phyloP scores from a whole-genome alignment of 202 grass and related monocot genomes.

The Saccharum hybrid region DNA sequence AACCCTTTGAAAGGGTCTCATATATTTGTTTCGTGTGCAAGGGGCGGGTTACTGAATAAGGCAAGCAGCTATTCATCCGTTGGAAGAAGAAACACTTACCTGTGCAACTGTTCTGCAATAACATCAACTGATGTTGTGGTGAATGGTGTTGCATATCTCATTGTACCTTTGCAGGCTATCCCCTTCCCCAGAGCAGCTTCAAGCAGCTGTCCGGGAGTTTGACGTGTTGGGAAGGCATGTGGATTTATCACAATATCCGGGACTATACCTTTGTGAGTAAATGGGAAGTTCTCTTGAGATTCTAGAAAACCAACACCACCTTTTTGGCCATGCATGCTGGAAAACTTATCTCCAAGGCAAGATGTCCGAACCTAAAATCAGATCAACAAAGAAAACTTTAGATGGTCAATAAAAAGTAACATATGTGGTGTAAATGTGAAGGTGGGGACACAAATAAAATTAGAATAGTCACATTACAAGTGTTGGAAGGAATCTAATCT shows the following conservation, averaged over 20 bases:
- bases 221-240: constrained; percentile 91
- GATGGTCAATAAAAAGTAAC: background rate
- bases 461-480: background rate
- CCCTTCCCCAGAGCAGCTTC: constrained; percentile 98
- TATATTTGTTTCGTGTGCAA: too few relatives aligned
- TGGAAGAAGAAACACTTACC: constrained; percentile 59
- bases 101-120: constrained; percentile 86
- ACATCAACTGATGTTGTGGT: constrained; percentile 79
- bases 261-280: constrained; percentile 86
- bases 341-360: constrained; percentile 93
- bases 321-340: constrained; percentile 97
- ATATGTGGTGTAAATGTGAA: constrained; percentile 30
- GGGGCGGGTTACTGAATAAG: constrained; percentile 3
- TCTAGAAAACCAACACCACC: constrained; percentile 94
- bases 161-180: constrained; percentile 66
- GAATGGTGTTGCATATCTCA: constrained; percentile 90
- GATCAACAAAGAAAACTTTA: constrained; percentile 21
- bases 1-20: constrained; percentile 17
- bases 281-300: constrained; percentile 93
- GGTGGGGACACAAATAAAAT: background rate
- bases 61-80: background rate
- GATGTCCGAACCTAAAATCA: constrained; percentile 72
- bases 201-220: constrained; percentile 94
- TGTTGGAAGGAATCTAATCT: background rate
- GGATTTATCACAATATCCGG: constrained; percentile 97